Evolutionary conservation across 768 basidiomycete genomes (phyloP).

Genomic region (Floccularia luteovirens): DNA sequence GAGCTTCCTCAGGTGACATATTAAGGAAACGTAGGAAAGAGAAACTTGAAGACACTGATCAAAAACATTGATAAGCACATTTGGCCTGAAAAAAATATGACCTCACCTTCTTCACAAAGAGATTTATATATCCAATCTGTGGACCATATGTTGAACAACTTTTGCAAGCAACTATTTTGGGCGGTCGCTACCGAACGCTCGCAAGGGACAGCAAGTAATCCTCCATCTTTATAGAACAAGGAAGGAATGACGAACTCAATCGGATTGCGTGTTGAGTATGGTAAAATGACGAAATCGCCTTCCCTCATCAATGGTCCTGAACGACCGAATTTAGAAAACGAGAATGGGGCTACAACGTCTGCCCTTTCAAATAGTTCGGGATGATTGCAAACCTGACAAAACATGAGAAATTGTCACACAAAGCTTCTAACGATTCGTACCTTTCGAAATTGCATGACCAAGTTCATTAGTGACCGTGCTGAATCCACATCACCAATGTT

Average conservation of each 20-base stretch:
- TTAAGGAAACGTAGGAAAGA: constrained; percentile 73
- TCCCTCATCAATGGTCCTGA: constrained; percentile 82
- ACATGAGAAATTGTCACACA: not conserved
- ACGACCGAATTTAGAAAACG: constrained; percentile 77
- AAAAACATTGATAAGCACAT: too few species aligned
- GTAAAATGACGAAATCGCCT: constrained; percentile 73
- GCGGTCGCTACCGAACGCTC: constrained; percentile 39
- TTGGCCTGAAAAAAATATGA: not conserved
- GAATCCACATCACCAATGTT: constrained; percentile 88
- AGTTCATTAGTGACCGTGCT: constrained; percentile 93
- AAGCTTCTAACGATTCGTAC: constrained; percentile 26
- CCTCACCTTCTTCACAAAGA: constrained; percentile 54
- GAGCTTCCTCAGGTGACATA: constrained; percentile 56
- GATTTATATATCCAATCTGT: constrained; percentile 74
- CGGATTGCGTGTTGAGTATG: constrained; percentile 84
- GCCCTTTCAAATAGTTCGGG: constrained; percentile 97
- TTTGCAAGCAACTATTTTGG: constrained; percentile 49
- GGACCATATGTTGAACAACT: constrained; percentile 87
- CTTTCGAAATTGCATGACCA: constrained; percentile 99
- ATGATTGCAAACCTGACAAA: constrained; percentile 84
- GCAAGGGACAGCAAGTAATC: constrained; percentile 57
- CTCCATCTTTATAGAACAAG: constrained; percentile 73
- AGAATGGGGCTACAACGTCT: constrained; percentile 89
- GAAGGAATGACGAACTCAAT: constrained; percentile 75
- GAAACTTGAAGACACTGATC: constrained; percentile 48